phyloP scores from a whole-genome alignment of 345 rosid species.

The Populus pruinosa region DNA sequence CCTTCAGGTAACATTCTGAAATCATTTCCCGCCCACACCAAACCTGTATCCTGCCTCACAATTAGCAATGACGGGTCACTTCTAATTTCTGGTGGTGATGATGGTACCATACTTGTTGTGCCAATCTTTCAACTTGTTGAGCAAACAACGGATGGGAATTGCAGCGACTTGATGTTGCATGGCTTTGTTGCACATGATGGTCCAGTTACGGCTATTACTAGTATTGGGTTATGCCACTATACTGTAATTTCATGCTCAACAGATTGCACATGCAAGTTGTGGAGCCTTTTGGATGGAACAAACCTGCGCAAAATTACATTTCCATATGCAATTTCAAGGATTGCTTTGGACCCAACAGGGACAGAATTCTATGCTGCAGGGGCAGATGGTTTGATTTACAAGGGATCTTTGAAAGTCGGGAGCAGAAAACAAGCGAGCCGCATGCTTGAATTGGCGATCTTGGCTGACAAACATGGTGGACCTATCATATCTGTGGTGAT shows the following conservation, averaged over 20 bases:
- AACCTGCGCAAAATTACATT: slow-evolving; percentile 22
- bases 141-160: background rate
- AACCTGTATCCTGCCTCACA: slow-evolving; percentile 40
- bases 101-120: slow-evolving; percentile 29
- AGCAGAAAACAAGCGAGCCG: slow-evolving; percentile 3
- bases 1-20: slow-evolving; percentile 34
- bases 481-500: slow-evolving; percentile 28
- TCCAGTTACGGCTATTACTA: slow-evolving; percentile 30
- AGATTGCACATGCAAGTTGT: slow-evolving; percentile 39
- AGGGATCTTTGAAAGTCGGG: slow-evolving; percentile 14
- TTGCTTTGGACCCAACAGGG: slow-evolving; percentile 26
- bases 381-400: slow-evolving; percentile 39
- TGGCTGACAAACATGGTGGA: slow-evolving; percentile 27
- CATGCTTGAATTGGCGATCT: slow-evolving; percentile 1
- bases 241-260: slow-evolving; percentile 33
- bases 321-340: slow-evolving; percentile 33
- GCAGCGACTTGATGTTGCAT: slow-evolving; percentile 3
- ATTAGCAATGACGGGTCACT: slow-evolving; percentile 38
- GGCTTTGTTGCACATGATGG: slow-evolving; percentile 37
- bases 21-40: slow-evolving; percentile 35
- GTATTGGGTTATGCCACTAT: slow-evolving; percentile 11
- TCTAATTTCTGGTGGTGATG: slow-evolving; percentile 43
- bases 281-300: slow-evolving; percentile 31
- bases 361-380: slow-evolving; percentile 40
- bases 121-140: slow-evolving; percentile 39